Percentiles rank a stretch among this genome's conserved stretches.
Conservation (phyloP, 441 rosid genomes). For the Erodium moschatum region DNA sequence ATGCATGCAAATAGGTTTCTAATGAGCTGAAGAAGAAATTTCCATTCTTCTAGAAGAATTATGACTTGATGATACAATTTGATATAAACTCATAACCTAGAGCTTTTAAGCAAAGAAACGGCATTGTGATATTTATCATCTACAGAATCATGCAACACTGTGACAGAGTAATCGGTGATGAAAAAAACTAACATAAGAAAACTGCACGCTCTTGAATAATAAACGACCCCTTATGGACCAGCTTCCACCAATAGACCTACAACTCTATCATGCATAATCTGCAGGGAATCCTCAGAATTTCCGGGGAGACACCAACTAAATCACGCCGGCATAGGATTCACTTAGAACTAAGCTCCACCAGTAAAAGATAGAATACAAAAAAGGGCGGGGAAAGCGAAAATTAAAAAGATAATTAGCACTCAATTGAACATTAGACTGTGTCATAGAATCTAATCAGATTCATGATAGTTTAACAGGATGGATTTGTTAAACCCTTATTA, state of each 20-base stretch:
- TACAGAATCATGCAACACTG: neutral
- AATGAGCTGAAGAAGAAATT: neutral
- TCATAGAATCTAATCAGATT: neutral
- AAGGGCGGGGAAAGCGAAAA: no score
- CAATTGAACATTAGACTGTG: neutral
- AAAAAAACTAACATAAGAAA: neutral
- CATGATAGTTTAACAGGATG: neutral
- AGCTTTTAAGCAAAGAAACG: neutral
- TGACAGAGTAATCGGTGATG: neutral
- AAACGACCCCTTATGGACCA: neutral
- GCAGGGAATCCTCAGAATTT: neutral
- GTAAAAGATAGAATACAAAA: no score
- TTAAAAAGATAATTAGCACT: neutral
- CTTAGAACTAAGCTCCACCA: no score
- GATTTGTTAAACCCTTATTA: neutral
- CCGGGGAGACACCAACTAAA: no score
- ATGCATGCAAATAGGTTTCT: slow-evolving; percentile 8
- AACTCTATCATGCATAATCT: neutral
- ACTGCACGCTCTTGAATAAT: neutral
- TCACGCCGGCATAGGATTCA: no score
- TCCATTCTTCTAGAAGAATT: neutral
- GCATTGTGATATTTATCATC: neutral
- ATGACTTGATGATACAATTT: neutral
- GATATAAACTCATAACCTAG: neutral
- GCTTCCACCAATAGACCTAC: neutral